Conservation (phyloP, 1,284 basidiomycete species). For the Rhodotorula sp. region DNA sequence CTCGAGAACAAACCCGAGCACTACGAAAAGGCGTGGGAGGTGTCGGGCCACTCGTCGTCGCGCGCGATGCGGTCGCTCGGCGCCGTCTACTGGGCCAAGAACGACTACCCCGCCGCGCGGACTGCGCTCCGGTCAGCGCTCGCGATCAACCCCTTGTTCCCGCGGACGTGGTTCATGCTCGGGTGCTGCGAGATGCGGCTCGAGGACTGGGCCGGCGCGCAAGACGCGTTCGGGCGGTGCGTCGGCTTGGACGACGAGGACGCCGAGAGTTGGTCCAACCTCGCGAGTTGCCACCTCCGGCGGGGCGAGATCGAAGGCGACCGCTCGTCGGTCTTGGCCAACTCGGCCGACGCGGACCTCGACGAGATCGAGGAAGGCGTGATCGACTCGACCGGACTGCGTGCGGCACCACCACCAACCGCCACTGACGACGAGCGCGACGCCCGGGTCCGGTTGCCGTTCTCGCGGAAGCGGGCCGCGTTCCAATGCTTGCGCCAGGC, state of each 20-base stretch:
- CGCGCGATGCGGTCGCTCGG: conserved; percentile 90
- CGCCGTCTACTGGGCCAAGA: conserved; percentile 71
- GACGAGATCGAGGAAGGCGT: conserved; percentile 37
- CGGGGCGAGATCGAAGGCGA: conserved; percentile 57
- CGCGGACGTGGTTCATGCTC: conserved; percentile 92
- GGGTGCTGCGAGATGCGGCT: conserved; percentile 81
- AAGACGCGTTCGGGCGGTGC: conserved; percentile 79
- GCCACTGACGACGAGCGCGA: conserved; percentile 33
- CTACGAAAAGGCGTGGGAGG: conserved; percentile 80
- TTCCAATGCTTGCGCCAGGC: conserved; percentile 93
- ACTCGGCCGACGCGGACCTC: conserved; percentile 24
- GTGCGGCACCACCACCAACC: background rate
- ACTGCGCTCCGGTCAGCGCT: conserved; percentile 70
- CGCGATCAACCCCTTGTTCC: conserved; percentile 80
- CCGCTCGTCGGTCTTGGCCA: conserved; percentile 22
- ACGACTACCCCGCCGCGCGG: conserved; percentile 66
- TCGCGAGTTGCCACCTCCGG: conserved; percentile 90
- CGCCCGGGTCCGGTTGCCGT: conserved; percentile 28
- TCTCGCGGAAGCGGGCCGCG: conserved; percentile 67
- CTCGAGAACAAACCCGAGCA: conserved; percentile 69
- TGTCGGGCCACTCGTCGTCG: conserved; percentile 75
- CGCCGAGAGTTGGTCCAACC: conserved; percentile 96
- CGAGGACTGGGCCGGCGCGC: conserved; percentile 80
- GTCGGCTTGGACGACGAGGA: conserved; percentile 93
- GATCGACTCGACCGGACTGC: conserved; percentile 21